Evolutionary conservation across 2,329 filamentous ascomycete genomes (phyloP), one percentile per base, ranked within the genome.

Genomic region (Fusarium redolens): DNA sequence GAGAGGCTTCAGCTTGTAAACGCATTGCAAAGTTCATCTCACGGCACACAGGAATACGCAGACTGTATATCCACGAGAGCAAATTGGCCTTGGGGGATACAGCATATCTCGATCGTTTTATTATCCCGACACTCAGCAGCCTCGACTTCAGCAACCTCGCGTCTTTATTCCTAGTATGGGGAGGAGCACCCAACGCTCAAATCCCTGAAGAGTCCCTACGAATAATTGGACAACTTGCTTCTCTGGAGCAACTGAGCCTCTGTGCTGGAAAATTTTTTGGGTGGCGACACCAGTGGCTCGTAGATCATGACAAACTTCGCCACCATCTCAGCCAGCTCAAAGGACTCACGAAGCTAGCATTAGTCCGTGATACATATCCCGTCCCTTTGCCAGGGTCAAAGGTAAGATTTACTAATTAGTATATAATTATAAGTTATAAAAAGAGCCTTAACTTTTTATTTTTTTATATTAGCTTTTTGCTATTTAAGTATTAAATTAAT

Each of bases 201-300:
- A 69, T 75, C 18, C 43, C 70, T 0, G 17, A 40, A 15, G 17
- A 15, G 7, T 54, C 67, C 3, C 51, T 75, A 1, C 33, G 11
- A 5, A 30, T 25, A 12, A 43, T 75, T n/a, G 61, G 52, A 0
- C 33, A 5, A 5, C 45, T 74, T n/a, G 18, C 18, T 7, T 74
- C 72, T 5, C 64, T 75, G 2, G 59, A 75, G 28, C 64, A 68
- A 25, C 45, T 75, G 3, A 45, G 59, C 6, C 58, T 74, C 15
- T 11, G 31, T 17, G 62, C 48, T 12, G 67, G 56, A 20, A 8
- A 10, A 1, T 15, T 10, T 12, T n/a, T 4, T 6, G 44, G 60
- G 30, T 37, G 12, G 45, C 48, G 22, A 48, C 10, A 60, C 20
- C 35, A 45, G 10, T 75, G 72, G 71, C 54, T 43, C 3, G 37